These are phyloP conservation scores for Aspergillus thermomutatus DNA, from an alignment of 2,329 filamentous ascomycete species.

Conservation along the genomic window DNA sequence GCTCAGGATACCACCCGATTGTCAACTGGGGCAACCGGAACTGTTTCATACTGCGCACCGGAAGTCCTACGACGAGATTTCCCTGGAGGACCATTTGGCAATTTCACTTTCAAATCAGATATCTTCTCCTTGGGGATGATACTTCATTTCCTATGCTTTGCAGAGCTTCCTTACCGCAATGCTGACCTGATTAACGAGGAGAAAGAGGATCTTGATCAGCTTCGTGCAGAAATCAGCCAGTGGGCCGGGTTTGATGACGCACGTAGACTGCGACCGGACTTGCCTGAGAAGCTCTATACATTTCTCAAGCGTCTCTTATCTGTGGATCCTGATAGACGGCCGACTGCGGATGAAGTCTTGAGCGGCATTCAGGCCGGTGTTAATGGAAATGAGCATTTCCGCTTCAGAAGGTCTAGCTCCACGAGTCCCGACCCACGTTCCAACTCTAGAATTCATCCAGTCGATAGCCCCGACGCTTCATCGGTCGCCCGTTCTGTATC, in stretches of 20 bases:
- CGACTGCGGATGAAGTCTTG: conserved; percentile 82
- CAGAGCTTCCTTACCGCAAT: conserved; percentile 75
- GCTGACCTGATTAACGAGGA: conserved; percentile 87
- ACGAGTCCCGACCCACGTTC: conserved; percentile 30
- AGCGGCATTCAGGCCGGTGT: conserved; percentile 68
- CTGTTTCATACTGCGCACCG: conserved; percentile 94
- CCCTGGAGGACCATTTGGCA: conserved; percentile 70
- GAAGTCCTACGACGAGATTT: conserved; percentile 73
- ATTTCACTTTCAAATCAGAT: conserved; percentile 96
- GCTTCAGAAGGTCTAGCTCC: conserved; percentile 32
- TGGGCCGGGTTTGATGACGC: conserved; percentile 88
- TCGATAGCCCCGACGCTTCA: conserved; percentile 34
- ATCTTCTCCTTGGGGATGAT: conserved; percentile 99
- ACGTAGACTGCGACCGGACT: conserved; percentile 69
- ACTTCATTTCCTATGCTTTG: conserved; percentile 96
- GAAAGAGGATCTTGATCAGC: conserved; percentile 80
- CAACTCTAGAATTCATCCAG: conserved; percentile 36
- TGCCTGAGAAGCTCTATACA: conserved; percentile 81
- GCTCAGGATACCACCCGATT: conserved; percentile 75
- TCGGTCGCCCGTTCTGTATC: conserved; percentile 26
- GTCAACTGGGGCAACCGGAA: conserved; percentile 90
- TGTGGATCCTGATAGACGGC: conserved; percentile 70
- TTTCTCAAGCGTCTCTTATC: conserved; percentile 79
- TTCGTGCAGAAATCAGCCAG: conserved; percentile 78
- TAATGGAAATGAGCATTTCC: conserved; percentile 46